Base-by-base conservation (phyloP, 164 flowering plant species). In the Santalum album region DNA sequence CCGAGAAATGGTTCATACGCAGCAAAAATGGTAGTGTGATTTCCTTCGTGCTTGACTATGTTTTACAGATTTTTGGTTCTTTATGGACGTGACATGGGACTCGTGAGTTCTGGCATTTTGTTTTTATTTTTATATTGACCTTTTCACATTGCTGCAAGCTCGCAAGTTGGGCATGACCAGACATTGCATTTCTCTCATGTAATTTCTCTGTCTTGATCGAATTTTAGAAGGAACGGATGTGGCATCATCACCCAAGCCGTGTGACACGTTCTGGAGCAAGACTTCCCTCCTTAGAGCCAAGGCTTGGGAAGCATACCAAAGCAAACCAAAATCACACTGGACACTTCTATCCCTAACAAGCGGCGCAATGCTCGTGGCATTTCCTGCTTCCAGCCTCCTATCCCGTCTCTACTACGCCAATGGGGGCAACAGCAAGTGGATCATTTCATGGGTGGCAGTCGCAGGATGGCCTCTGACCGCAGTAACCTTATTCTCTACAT, bases 371-470 rank as follows among this genome's bases (percentile, higher is more conserved):
- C 92, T 88, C 29, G 72, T 82, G 17, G 95, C 95, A 0, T 91
- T 88, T 60, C 95, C 98, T 45, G 98, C 96, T 51, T 86, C 96
- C 1, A 75, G 75, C 42, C 78, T 91, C 55, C 68, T 91, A n/a
- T 82, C 95, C 15, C 92, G 98, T 46, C 66, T 88, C 55, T 86
- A 91, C 57, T 91, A 50, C 44, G 65, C 80, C 16, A 68, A 86
- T 63, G 98, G 98, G 3, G 96, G 98, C 46, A 63, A 62, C 23
- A 88, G 92, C 77, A 87, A 88, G 64, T 91, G 98, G 98, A 82
- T 91, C 65, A 82, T 86, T 46, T 88, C 96, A 19, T 91, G 98
- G 98, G 92, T 81, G 7, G 82, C 96, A 23, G 98, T 81, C 43
- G 96, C 84, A 3, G 98, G 92, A 16, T 88, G 96, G 96, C 98